Evolutionary conservation across 768 basidiomycete species (phyloP), one percentile per base, ranked within the genome.

Genomic region (Filobasidium floriforme): DNA sequence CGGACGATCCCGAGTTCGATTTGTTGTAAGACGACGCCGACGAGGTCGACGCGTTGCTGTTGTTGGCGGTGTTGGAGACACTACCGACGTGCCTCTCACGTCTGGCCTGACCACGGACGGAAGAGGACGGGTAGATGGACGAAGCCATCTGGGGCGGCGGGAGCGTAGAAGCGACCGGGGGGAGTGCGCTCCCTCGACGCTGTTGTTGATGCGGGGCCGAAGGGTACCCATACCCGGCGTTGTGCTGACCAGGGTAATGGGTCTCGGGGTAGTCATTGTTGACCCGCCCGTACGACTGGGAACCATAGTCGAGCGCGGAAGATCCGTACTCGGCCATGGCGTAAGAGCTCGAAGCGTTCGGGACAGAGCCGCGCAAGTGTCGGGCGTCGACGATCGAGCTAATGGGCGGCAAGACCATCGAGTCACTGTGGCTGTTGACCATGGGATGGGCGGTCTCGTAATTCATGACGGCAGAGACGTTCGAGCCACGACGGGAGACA

Each of bases 321-420:
- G 26, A 57, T 19, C 54, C 54, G 24, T 57, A 32, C 22, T 26
- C 54, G 14, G 54, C 15, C 14, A 26, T 15, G 15, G 29, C 29
- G 19, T 15, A 15, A n/a, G n/a, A n/a, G n/a, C n/a, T n/a, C n/a
- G n/a, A n/a, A n/a, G n/a, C n/a, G n/a, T n/a, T n/a, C 12, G 18
- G 6, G 29, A 7, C 29, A 28, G 22, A 14, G 12, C 24, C 22
- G 54, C 7, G 24, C 7, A 57, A 26, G 24, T 32, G 54, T 24
- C 54, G 54, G 24, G 24, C 14, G 15, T 57, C 54, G 29, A 57
- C 54, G 29, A 57, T 28, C 22, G 54, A 26, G 54, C 24, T 57
- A 22, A 65, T 44, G 41, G 64, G 64, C 12, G 64, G 64, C 55
- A 65, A 41, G 29, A 49, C 59, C 57, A 65, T 60, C 44, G 55